These are phyloP conservation scores for Eucalyptus erythrocorys DNA, from an alignment of 345 rosid species.

Conservation along the genomic window DNA sequence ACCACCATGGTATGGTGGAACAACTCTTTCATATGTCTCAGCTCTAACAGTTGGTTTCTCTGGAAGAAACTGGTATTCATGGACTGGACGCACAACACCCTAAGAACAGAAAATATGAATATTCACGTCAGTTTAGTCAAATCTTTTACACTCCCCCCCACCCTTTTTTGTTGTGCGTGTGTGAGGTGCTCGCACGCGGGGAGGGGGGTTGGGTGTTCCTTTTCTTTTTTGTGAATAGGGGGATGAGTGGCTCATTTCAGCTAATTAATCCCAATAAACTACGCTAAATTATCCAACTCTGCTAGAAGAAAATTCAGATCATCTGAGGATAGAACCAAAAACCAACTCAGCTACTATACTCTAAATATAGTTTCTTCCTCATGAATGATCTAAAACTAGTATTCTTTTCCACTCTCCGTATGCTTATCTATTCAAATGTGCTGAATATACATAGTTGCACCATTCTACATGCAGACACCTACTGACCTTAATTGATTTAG, in stretches of 20 bases:
- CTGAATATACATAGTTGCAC: neutral
- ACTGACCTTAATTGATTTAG: neutral
- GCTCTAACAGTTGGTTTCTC: slow-evolving; percentile 63
- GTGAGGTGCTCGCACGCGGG: neutral
- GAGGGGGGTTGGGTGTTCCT: neutral
- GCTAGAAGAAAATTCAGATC: neutral
- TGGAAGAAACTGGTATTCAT: slow-evolving; percentile 84
- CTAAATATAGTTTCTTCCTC: neutral
- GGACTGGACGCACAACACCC: slow-evolving; percentile 46
- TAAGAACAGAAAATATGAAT: slow-evolving; percentile 1
- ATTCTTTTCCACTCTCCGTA: neutral
- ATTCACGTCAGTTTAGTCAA: neutral
- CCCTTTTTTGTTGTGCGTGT: neutral
- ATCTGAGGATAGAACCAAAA: neutral
- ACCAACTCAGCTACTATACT: neutral
- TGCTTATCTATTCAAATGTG: neutral
- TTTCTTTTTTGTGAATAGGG: neutral
- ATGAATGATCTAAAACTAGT: neutral
- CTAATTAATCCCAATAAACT: neutral
- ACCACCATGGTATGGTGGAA: slow-evolving; percentile 24
- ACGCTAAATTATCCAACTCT: neutral
- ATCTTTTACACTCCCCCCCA: neutral
- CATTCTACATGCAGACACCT: neutral
- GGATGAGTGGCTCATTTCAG: neutral
- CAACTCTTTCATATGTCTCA: slow-evolving; percentile 44